phyloP scores from a whole-genome alignment of 75 land plant species.

The Chamaecyparis obtusa region DNA sequence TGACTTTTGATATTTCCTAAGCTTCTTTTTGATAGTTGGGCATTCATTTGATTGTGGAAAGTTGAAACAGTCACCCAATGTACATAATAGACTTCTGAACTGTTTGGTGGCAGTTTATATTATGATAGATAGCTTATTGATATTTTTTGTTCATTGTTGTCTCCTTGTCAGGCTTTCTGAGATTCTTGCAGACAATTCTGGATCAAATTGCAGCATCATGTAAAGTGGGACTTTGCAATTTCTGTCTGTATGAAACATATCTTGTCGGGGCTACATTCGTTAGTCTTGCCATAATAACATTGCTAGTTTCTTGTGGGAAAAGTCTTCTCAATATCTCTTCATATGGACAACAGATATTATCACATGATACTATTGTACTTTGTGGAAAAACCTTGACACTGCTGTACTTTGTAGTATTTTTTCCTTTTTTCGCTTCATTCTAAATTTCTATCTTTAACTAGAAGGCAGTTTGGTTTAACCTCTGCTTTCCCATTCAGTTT shows the following conservation, averaged over 20 bases:
- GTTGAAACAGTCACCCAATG: neutral
- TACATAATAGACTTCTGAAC: neutral
- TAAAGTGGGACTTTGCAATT: neutral
- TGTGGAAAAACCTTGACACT: neutral
- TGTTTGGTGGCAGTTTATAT: neutral
- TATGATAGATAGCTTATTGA: neutral
- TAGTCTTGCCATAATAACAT: neutral
- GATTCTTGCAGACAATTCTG: slow-evolving; percentile 1
- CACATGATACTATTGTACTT: neutral
- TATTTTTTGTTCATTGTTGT: neutral
- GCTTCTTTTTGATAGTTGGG: neutral
- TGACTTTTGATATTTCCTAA: neutral
- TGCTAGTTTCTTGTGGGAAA: neutral
- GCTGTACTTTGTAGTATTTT: neutral
- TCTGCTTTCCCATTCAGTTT: neutral
- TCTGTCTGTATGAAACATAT: neutral
- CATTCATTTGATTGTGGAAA: neutral
- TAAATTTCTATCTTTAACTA: neutral
- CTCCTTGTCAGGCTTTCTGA: neutral
- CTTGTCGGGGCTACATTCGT: neutral
- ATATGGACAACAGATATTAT: neutral
- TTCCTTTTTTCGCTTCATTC: neutral
- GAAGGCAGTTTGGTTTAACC: neutral
- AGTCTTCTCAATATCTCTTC: neutral
- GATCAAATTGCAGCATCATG: slow-evolving; percentile 6